Base-by-base conservation (phyloP, 306 rosid species). In the Fragaria iinumae region DNA sequence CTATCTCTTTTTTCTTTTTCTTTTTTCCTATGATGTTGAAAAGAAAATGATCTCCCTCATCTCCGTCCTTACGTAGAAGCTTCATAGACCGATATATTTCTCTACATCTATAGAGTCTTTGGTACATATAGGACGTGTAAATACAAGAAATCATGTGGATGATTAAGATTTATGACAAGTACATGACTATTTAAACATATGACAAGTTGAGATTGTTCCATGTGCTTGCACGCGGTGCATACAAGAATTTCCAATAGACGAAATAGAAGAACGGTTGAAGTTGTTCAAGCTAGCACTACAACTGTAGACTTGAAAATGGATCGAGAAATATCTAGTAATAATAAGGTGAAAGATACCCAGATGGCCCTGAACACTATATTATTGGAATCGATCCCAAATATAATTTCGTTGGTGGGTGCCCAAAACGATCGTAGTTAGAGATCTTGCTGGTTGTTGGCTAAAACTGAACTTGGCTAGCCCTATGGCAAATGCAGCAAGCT, bases 371-470 rank as follows among this genome's bases (percentile, higher is more conserved):
- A 13, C 16, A 62, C 12, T 7, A 1, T 64, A 65, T 65, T 65
- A 65, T 65, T 36, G 47, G 25, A 16, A 57, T 43, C 47, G 47
- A 43, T 41, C 56, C 69, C 69, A 43, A 27, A 10, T 29, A 62
- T 44, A 10, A 45, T 62, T 45, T 74, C 34, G 48, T 74, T 74
- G 69, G 78, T 74, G 78, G 78, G 70, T 44, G 70, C 70, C 69
- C 78, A 29, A 44, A 32, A 44, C 57, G 59, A 74, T 62, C 70
- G 23, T 44, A 60, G 70, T 29, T 62, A 43, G 13, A 62, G 78
- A 74, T 74, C 69, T 76, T 83, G 84, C 76, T 80, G 84, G 86
- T 83, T 66, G 86, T 76, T 79, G 76, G 84, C 66, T 39, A 72
- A 79, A 79, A 71, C 50, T 13, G 67, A 80, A 50, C 8, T 60